A percentile compares a stretch with the other conserved stretches of the same genome.
Conservation (phyloP, 2,329 filamentous ascomycete genomes). For the Penicillium sp. region DNA sequence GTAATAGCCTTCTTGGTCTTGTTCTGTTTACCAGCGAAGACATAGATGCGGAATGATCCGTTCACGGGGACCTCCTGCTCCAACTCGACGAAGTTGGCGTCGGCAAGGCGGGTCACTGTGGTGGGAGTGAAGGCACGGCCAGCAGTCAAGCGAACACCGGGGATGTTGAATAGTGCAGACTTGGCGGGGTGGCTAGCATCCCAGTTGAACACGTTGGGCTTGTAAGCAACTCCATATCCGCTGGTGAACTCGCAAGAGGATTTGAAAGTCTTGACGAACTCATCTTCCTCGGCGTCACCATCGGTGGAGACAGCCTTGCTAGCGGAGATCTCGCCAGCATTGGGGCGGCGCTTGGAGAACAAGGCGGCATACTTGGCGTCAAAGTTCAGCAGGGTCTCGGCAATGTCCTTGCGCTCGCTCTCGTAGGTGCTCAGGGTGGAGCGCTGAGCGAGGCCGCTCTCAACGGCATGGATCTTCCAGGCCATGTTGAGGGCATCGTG, state of each 20-base stretch:
- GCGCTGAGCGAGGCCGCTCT: constrained; percentile 76
- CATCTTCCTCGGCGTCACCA: constrained; percentile 56
- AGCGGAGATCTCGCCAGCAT: constrained; percentile 73
- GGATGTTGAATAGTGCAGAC: constrained; percentile 69
- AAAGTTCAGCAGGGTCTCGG: constrained; percentile 81
- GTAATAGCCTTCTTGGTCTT: constrained; percentile 65
- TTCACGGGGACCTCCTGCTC: constrained; percentile 90
- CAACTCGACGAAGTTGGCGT: constrained; percentile 86
- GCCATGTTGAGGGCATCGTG: constrained; percentile 79
- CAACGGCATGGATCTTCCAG: constrained; percentile 94
- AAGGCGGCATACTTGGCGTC: constrained; percentile 88
- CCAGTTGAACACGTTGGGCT: constrained; percentile 84
- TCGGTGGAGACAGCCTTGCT: constrained; percentile 41
- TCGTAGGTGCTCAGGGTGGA: constrained; percentile 83
- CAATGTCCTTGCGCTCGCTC: constrained; percentile 79
- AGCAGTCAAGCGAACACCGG: constrained; percentile 67
- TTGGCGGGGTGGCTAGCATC: constrained; percentile 71
- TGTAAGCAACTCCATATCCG: constrained; percentile 87
- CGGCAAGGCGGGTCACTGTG: constrained; percentile 82
- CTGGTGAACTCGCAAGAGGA: constrained; percentile 89
- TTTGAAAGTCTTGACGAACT: constrained; percentile 89
- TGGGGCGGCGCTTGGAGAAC: constrained; percentile 78
- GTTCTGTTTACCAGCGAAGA: constrained; percentile 75
- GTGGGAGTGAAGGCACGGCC: constrained; percentile 77
- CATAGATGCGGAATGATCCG: constrained; percentile 81